Conservation (phyloP, 345 rosid genomes). For the Moricandia moricandioides region DNA sequence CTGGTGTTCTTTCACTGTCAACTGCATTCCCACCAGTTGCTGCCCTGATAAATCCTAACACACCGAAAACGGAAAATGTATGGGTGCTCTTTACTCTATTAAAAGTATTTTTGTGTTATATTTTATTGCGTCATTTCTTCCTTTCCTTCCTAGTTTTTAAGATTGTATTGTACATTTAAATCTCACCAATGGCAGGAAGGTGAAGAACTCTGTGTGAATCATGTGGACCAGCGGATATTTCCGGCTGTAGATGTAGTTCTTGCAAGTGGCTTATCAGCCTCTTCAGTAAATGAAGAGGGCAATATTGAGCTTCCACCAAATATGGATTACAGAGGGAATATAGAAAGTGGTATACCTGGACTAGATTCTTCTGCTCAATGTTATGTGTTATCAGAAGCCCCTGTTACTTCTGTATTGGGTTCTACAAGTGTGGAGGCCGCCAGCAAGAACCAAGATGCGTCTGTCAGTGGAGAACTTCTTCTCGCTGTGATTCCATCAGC, state of each 20-base stretch:
- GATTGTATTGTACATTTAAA: constrained; percentile 26
- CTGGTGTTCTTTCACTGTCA: constrained; percentile 74
- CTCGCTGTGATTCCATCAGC: constrained; percentile 55
- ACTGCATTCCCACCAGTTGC: constrained; percentile 74
- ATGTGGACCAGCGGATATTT: constrained; percentile 39
- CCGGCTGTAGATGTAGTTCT: constrained; percentile 46
- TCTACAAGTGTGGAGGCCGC: constrained; percentile 58
- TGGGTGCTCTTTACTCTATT: constrained; percentile 33
- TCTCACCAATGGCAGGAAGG: constrained; percentile 44
- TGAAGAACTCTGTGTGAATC: constrained; percentile 48
- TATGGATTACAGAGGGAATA: constrained; percentile 41
- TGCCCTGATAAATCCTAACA: constrained; percentile 44
- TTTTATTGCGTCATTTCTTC: constrained; percentile 1
- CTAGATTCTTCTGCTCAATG: constrained; percentile 59
- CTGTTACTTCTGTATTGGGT: constrained; percentile 54
- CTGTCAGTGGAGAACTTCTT: constrained; percentile 47
- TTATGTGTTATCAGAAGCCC: constrained; percentile 53
- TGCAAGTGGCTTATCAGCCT: constrained; percentile 44
- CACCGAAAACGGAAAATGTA: constrained; percentile 40
- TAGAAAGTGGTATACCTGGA: constrained; percentile 81
- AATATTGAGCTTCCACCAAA: constrained; percentile 40
- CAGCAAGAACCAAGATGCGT: constrained; percentile 58
- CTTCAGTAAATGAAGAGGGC: constrained; percentile 47
- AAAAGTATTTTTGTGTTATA: constrained; percentile 2
- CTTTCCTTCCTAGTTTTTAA: constrained; percentile 18